phyloP scores from a whole-genome alignment of 2,329 filamentous ascomycete genomes.

The Pseudocercospora vitis region DNA sequence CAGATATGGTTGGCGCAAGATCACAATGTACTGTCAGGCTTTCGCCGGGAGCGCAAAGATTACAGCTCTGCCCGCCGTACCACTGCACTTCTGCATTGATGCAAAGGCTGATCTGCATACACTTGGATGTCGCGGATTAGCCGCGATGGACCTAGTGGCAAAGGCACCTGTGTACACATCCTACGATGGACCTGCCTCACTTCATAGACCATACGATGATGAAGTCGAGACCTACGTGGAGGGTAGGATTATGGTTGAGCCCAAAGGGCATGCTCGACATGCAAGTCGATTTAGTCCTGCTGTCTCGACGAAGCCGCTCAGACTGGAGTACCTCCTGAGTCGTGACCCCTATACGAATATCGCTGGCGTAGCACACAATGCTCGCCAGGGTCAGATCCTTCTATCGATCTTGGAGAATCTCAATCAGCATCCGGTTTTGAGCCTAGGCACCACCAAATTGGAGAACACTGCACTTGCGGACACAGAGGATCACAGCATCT shows the following conservation, averaged over 20 bases:
- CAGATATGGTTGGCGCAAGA: constrained; percentile 19
- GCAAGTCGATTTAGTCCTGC: constrained; percentile 17
- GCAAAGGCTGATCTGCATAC: not conserved
- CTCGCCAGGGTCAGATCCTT: constrained; percentile 4
- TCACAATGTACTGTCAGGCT: constrained; percentile 7
- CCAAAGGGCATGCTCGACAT: constrained; percentile 16
- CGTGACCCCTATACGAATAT: constrained; percentile 17
- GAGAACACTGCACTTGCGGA: not conserved
- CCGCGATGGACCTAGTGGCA: constrained; percentile 4
- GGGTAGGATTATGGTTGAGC: constrained; percentile 19
- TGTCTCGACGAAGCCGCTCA: constrained; percentile 20
- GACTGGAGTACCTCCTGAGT: constrained; percentile 17
- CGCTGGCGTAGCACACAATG: constrained; percentile 6
- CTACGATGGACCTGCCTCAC: constrained; percentile 16
- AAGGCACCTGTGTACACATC: constrained; percentile 15
- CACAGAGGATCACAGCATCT: constrained; percentile 1
- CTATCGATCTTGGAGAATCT: constrained; percentile 12
- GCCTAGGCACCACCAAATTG: constrained; percentile 8
- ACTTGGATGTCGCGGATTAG: constrained; percentile 12
- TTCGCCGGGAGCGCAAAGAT: constrained; percentile 18
- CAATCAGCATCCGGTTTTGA: constrained; percentile 15
- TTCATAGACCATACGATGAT: constrained; percentile 17
- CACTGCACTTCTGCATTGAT: constrained; percentile 14
- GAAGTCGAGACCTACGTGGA: constrained; percentile 20
- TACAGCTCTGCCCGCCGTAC: constrained; percentile 10